Evolutionary conservation across 2,329 filamentous ascomycete species (phyloP).

Genomic region (Chaetomium sp.): DNA sequence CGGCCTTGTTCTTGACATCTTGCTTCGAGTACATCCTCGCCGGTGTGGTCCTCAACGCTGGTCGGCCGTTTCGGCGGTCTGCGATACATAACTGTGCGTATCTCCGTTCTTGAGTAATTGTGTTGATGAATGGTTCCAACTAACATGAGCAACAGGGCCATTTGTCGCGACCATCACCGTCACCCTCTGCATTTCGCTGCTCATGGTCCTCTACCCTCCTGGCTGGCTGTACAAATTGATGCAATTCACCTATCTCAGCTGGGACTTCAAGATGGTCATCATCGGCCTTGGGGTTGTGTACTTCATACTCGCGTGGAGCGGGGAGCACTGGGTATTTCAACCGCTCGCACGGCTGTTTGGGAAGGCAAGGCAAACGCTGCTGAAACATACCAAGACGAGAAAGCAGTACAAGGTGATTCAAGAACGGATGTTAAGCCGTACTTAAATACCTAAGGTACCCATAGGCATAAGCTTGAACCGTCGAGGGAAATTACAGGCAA

Average conservation of each 20-base stretch:
- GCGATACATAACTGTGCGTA: constrained; percentile 71
- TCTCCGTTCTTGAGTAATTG: background rate
- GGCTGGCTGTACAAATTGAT: constrained; percentile 66
- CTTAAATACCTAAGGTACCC: background rate
- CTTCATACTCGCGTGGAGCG: constrained; percentile 61
- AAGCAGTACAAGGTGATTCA: constrained; percentile 82
- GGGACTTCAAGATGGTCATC: constrained; percentile 66
- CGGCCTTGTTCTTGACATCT: constrained; percentile 78
- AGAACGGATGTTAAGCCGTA: constrained; percentile 51
- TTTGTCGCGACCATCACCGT: constrained; percentile 72
- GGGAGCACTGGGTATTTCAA: constrained; percentile 66
- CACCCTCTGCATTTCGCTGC: constrained; percentile 60
- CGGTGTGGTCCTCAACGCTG: constrained; percentile 84
- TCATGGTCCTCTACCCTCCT: constrained; percentile 75
- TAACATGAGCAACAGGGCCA: constrained; percentile 51
- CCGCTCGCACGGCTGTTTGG: constrained; percentile 63
- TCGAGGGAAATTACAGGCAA: too few species aligned
- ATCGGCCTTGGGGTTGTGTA: constrained; percentile 63
- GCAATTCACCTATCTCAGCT: constrained; percentile 74
- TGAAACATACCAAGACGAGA: constrained; percentile 62
- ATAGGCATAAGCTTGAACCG: background rate
- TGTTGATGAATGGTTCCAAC: background rate
- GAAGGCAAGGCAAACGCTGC: constrained; percentile 48
- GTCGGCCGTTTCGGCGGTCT: constrained; percentile 77
- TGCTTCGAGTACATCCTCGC: constrained; percentile 95